These are phyloP conservation scores for Nothomitra cinnamomea DNA, from an alignment of 2,329 filamentous ascomycete genomes.

Conservation along the genomic window DNA sequence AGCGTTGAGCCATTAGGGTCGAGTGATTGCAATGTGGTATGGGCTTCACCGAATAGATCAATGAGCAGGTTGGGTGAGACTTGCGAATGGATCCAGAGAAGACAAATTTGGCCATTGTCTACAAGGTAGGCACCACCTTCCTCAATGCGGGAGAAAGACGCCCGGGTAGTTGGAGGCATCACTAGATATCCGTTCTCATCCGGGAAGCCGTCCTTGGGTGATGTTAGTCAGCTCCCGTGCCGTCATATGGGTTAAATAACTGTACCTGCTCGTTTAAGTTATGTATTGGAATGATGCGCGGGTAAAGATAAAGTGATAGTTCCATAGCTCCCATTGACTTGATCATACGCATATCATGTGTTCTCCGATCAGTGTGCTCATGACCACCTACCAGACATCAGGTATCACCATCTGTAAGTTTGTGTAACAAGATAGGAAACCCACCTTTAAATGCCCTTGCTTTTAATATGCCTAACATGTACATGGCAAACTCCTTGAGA, in stretches of 20 bases:
- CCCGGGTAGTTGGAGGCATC: slow-evolving; percentile 64
- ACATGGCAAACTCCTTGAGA: slow-evolving; percentile 94
- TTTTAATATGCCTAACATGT: slow-evolving; percentile 78
- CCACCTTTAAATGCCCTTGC: slow-evolving; percentile 71
- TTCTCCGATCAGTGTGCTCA: slow-evolving; percentile 77
- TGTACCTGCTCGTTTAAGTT: slow-evolving; percentile 37
- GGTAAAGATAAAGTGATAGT: slow-evolving; percentile 83
- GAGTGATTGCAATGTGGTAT: slow-evolving; percentile 52
- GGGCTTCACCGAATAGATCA: slow-evolving; percentile 74
- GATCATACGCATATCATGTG: slow-evolving; percentile 82
- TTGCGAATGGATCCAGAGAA: slow-evolving; percentile 84
- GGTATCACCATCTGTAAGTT: neutral
- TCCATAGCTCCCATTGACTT: slow-evolving; percentile 75
- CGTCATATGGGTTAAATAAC: neutral
- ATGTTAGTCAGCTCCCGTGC: slow-evolving; percentile 30
- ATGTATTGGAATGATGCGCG: slow-evolving; percentile 81
- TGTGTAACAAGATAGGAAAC: slow-evolving; percentile 1
- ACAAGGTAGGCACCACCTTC: slow-evolving; percentile 87
- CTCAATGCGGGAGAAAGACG: slow-evolving; percentile 76
- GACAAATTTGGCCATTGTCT: slow-evolving; percentile 82
- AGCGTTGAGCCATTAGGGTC: slow-evolving; percentile 68
- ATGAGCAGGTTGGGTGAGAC: slow-evolving; percentile 81
- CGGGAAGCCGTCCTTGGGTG: slow-evolving; percentile 66
- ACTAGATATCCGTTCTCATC: slow-evolving; percentile 77
- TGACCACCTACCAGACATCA: slow-evolving; percentile 42